Percentiles rank a stretch among this genome's conserved stretches.
phyloP scores from a whole-genome alignment of 371 early-diverging fungal genomes.

The Lichtheimia ornata region DNA sequence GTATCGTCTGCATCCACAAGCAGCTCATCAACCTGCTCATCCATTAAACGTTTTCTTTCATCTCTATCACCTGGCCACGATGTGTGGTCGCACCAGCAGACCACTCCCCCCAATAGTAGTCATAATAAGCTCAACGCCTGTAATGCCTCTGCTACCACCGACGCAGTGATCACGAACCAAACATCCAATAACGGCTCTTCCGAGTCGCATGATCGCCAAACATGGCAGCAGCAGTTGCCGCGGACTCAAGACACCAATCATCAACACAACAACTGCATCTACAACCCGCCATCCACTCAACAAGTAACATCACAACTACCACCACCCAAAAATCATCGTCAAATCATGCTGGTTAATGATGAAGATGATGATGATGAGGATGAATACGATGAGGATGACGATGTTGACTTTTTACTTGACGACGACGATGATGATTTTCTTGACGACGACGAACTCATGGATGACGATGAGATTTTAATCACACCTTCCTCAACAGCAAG shows the following conservation, averaged over 20 bases:
- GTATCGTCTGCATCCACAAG: neutral
- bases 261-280: conserved; percentile 2
- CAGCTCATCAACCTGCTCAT: conserved; percentile 8
- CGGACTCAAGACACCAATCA: conserved; percentile 9
- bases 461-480: conserved; percentile 16
- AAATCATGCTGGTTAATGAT: conserved; percentile 1
- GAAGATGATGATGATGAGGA: conserved; percentile 22
- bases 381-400: conserved; percentile 14
- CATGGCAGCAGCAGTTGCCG: conserved; percentile 2
- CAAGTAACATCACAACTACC: neutral
- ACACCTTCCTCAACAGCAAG: neutral
- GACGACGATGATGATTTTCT: conserved; percentile 11
- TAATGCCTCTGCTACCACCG: neutral
- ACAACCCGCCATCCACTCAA: neutral
- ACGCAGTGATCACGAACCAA: conserved; percentile 1
- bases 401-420: conserved; percentile 14
- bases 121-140: conserved; percentile 6
- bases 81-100: conserved; percentile 24
- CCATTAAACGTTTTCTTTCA: conserved; percentile 20
- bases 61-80: conserved; percentile 25
- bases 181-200: conserved; percentile 8
- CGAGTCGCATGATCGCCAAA: conserved; percentile 15
- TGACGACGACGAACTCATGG: conserved; percentile 14
- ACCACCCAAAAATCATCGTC: neutral
- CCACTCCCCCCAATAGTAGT: conserved; percentile 10